Conservation (phyloP, 176 grass and related monocot genomes). For the Alopecurus myosuroides region DNA sequence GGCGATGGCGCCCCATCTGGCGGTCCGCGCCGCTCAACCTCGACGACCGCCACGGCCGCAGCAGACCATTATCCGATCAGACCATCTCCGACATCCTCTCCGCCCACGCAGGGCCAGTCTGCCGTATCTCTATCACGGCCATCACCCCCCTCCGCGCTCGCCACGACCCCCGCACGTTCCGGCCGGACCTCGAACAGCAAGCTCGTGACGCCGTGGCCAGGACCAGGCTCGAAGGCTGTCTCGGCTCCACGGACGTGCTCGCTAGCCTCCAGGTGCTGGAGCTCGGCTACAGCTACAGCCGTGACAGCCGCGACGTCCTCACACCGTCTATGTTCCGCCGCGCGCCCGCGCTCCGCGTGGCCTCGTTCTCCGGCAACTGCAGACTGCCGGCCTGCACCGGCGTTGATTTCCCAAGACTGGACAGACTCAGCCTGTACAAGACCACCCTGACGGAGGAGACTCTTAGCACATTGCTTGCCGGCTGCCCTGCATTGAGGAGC, state of each 20-base stretch:
- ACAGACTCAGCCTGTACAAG: neutral
- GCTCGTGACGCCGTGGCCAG: no score
- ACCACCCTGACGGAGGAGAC: neutral
- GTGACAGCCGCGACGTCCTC: neutral
- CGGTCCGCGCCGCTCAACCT: neutral
- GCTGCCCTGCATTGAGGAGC: neutral
- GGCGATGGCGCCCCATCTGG: neutral
- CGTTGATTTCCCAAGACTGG: neutral
- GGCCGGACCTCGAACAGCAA: no score
- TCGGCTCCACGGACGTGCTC: neutral
- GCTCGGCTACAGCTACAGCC: neutral
- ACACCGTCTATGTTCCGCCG: neutral
- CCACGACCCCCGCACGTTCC: neutral
- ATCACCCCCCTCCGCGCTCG: neutral
- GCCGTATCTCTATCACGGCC: neutral
- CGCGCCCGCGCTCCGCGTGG: neutral
- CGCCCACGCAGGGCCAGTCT: neutral
- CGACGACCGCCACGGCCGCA: neutral
- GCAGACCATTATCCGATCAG: neutral
- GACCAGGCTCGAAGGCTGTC: neutral
- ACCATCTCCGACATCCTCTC: neutral
- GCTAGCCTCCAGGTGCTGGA: neutral
- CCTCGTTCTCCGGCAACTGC: neutral
- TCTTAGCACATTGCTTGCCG: neutral
- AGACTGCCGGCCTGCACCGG: neutral